A percentile compares a stretch with the other conserved stretches of the same genome.
These are phyloP conservation scores for Lepidopterella palustris DNA, from an alignment of 495 filamentous ascomycete genomes.

Conservation along the genomic window DNA sequence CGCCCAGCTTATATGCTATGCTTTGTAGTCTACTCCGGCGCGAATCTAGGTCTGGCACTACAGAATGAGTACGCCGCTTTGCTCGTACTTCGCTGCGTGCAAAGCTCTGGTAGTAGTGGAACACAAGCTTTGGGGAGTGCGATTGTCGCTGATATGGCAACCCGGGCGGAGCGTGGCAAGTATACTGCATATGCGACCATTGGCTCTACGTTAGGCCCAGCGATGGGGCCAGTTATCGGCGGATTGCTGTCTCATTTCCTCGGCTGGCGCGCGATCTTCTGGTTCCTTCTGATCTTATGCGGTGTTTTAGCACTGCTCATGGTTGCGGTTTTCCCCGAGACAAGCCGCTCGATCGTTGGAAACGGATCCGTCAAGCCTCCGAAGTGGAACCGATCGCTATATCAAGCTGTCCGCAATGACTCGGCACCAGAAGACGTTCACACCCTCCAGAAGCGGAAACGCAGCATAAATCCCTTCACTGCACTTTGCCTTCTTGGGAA, in stretches of 20 bases:
- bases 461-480: background rate
- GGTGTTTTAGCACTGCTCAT: background rate
- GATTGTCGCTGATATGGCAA: background rate
- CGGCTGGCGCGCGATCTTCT: background rate
- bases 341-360: background rate
- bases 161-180: background rate
- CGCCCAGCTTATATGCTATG: background rate
- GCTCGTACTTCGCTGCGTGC: background rate
- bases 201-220: background rate
- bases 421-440: background rate
- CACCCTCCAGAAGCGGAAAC: background rate
- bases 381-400: background rate
- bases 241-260: background rate
- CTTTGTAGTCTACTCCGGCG: background rate
- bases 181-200: no score
- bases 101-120: background rate
- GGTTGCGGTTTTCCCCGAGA: background rate
- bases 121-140: background rate
- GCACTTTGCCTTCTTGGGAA: background rate
- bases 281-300: background rate
- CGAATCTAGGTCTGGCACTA: background rate
- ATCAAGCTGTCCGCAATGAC: background rate
- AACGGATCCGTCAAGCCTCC: background rate
- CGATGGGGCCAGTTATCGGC: background rate
- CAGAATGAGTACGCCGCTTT: background rate